Percentiles rank a stretch among this genome's conserved stretches.
Evolutionary conservation across 257 asterid genomes (phyloP).

Genomic region (Lantana camara): DNA sequence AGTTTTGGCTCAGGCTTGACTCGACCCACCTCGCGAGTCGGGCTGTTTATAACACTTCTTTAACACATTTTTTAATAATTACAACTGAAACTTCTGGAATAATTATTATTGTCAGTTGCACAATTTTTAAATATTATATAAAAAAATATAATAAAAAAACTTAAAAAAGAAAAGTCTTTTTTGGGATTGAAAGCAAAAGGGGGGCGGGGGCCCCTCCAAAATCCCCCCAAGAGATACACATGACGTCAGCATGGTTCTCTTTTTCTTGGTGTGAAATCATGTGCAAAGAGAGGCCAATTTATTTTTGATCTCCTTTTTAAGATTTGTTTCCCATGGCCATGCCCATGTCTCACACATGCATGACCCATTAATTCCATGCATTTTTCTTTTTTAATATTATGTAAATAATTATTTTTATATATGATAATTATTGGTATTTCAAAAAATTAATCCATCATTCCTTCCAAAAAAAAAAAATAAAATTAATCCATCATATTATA

Average conservation of each 20-base stretch:
- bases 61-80: no score
- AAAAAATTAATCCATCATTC: neutral
- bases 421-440: no score
- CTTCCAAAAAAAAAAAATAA: neutral
- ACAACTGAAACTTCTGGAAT: neutral
- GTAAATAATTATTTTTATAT: no score
- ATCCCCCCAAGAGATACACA: conserved; percentile 61
- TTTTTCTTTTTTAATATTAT: neutral
- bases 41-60: no score
- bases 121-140: neutral
- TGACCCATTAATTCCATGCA: no score
- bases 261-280: conserved; percentile 55
- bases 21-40: no score
- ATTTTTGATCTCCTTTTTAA: conserved; percentile 49
- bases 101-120: no score
- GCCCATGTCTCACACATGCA: no score
- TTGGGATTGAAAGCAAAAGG: conserved; percentile 28
- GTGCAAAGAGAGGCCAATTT: conserved; percentile 61
- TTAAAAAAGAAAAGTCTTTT: conserved; percentile 9
- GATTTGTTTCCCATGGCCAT: conserved; percentile 63
- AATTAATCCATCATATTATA: no score
- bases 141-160: neutral
- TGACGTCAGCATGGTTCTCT: conserved; percentile 51
- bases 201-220: conserved; percentile 40
- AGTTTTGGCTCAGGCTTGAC: no score